phyloP scores from a whole-genome alignment of 139 green algal species.

The Haematococcus sp. region DNA sequence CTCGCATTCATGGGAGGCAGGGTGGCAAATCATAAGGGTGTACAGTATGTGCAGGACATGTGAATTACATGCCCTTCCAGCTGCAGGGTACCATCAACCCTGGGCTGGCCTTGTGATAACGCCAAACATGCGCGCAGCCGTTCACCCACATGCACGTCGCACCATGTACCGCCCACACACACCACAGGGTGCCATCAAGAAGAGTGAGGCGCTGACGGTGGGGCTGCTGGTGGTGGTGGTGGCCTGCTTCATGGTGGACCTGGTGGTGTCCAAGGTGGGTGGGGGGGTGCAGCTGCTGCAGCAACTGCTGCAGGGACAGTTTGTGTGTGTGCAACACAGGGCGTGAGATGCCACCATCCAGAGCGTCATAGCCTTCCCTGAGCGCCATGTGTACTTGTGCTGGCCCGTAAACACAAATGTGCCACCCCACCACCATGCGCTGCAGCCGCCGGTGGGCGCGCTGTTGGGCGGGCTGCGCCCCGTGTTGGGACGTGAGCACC shows the following conservation, averaged over 20 bases:
- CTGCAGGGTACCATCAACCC: too few species aligned
- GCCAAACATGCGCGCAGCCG: neutral
- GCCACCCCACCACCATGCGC: too few species aligned
- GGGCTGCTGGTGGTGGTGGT: slow-evolving; percentile 52
- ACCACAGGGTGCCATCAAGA: slow-evolving; percentile 16
- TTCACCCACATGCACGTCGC: neutral
- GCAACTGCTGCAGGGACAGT: too few species aligned
- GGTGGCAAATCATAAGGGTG: neutral
- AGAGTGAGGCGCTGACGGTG: slow-evolving; percentile 45
- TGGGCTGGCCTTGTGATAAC: neutral
- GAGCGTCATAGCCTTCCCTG: too few species aligned
- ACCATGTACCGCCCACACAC: neutral
- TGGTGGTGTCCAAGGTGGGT: slow-evolving; percentile 34
- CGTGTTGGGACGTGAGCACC: slow-evolving; percentile 28
- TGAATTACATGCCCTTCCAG: too few species aligned
- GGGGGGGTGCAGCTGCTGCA: too few species aligned
- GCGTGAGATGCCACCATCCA: too few species aligned
- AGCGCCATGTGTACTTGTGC: too few species aligned
- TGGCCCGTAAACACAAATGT: too few species aligned
- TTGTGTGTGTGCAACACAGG: too few species aligned
- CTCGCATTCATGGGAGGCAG: too few species aligned
- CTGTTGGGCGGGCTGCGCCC: slow-evolving; percentile 45
- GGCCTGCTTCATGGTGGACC: slow-evolving; percentile 54
- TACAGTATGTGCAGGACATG: too few species aligned
- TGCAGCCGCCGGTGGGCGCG: neutral